Conservation (phyloP, 2,329 filamentous ascomycete species). For the Epichloe gansuensis region DNA sequence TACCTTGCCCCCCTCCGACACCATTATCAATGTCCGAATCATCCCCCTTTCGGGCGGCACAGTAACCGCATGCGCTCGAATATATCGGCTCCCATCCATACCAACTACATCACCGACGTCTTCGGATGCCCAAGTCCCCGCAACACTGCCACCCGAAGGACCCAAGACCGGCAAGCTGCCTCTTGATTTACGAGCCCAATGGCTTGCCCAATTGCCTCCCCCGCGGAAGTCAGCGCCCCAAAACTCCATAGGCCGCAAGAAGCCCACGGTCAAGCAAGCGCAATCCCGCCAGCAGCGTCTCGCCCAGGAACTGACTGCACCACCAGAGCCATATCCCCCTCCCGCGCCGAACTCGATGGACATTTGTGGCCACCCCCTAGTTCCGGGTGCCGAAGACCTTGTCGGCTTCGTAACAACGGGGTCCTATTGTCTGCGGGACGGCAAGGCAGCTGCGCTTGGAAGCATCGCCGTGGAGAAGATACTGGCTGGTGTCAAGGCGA, state of each 20-base stretch:
- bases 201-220: slow-evolving; percentile 47
- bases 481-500: slow-evolving; percentile 20
- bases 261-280: slow-evolving; percentile 15
- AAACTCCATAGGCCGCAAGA: background rate
- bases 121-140: slow-evolving; percentile 31
- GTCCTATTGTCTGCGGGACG: slow-evolving; percentile 66
- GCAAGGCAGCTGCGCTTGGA: slow-evolving; percentile 63
- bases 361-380: slow-evolving; percentile 43
- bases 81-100: slow-evolving; percentile 62
- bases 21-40: slow-evolving; percentile 50
- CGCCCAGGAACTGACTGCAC: slow-evolving; percentile 34
- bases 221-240: background rate
- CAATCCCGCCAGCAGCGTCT: slow-evolving; percentile 30
- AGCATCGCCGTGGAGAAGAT: slow-evolving; percentile 51
- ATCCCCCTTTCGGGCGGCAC: slow-evolving; percentile 57
- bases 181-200: slow-evolving; percentile 47
- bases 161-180: slow-evolving; percentile 19
- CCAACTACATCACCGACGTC: slow-evolving; percentile 12
- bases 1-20: slow-evolving; percentile 19
- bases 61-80: slow-evolving; percentile 57
- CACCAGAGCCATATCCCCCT: slow-evolving; percentile 17
- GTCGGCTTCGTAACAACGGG: slow-evolving; percentile 87
- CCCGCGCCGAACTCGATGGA: slow-evolving; percentile 24
- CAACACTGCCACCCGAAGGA: slow-evolving; percentile 23
- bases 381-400: slow-evolving; percentile 64